Evolutionary conservation across 2,329 filamentous ascomycete species (phyloP), one percentile per base, ranked within the genome.

Genomic region (Xylariales sp.): DNA sequence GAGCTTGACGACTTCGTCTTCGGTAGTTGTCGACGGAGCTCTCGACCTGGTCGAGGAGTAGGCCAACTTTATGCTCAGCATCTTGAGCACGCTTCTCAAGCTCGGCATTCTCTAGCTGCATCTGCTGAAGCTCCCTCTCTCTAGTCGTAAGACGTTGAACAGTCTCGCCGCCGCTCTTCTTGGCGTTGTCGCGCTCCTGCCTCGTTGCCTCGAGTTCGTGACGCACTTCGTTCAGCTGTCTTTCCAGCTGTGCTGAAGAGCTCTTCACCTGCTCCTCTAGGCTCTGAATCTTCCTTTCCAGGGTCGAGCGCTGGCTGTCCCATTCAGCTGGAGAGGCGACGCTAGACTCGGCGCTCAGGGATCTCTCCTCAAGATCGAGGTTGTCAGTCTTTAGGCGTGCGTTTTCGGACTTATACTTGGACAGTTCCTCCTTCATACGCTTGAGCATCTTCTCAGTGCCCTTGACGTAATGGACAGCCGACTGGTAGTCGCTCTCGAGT

Each of bases 381-480:
- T 96, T 70, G 56, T 96, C 88, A 34, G 81, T 77, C 62, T 93
- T 90, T 29, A 98, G 72, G 46, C 86, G 85, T 14, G 74, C 70
- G 56, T 96, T 96, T 46, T 93, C 86, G 10, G 80, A 68, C 74
- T 97, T 97, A 67, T 94, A 93, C 44, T 89, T 87, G 41, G 85
- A 76, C n/a, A 98, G 74, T 66, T 98, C 93, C 56, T 96, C 89
- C 70, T 97, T 97, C 75, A 98, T 91, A 63, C 94, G 91, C 65
- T 93, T 90, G 36, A 98, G 78, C 89, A 98, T 96, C 76, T 96
- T 97, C 66, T 98, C 93, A 2, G 93, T 97, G 44, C 93, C 93
- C 65, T 95, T 94, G 52, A 98, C 88, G 58, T 98, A 98, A 64
- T 96, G 93, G 37, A 97, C 90, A 12, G 93, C 91, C 31, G 93